These are phyloP conservation scores for Termitomyces heimii DNA, from an alignment of 768 basidiomycete genomes.

Conservation along the genomic window DNA sequence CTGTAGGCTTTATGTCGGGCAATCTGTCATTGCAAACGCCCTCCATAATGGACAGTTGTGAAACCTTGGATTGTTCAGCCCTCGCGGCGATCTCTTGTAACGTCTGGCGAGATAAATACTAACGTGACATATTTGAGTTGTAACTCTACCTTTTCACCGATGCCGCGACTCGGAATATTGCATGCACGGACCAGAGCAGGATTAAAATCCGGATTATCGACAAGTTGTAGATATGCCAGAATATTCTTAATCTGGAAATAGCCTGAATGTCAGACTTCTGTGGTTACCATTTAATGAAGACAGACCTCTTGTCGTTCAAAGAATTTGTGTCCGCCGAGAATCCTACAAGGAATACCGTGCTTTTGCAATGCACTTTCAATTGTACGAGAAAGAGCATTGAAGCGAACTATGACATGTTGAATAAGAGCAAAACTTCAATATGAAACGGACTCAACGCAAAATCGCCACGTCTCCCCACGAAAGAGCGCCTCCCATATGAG, in stretches of 20 bases:
- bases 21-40: slow-evolving; percentile 54
- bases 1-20: slow-evolving; percentile 60
- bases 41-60: slow-evolving; percentile 56
- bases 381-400: slow-evolving; percentile 70
- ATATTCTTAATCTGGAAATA: slow-evolving; percentile 65
- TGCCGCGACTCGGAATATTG: slow-evolving; percentile 64
- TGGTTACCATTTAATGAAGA: slow-evolving; percentile 2
- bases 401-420: slow-evolving; percentile 51
- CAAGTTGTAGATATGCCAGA: slow-evolving; percentile 75
- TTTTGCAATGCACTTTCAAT: slow-evolving; percentile 75
- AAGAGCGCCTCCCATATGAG: slow-evolving; percentile 65
- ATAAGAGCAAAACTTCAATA: background rate
- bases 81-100: slow-evolving; percentile 49
- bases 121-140: background rate
- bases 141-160: slow-evolving; percentile 67
- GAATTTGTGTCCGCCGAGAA: slow-evolving; percentile 81
- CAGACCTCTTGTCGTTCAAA: slow-evolving; percentile 75
- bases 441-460: slow-evolving; percentile 47
- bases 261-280: slow-evolving; percentile 23
- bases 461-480: slow-evolving; percentile 76
- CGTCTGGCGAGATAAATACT: slow-evolving; percentile 33
- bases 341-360: slow-evolving; percentile 69
- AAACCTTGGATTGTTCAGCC: slow-evolving; percentile 45
- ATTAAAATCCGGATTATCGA: slow-evolving; percentile 63
- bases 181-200: slow-evolving; percentile 71